A percentile compares a stretch with the other conserved stretches of the same genome.
These are phyloP conservation scores for Gracilaria domingensis DNA, from an alignment of 23 red algal species.

Conservation along the genomic window DNA sequence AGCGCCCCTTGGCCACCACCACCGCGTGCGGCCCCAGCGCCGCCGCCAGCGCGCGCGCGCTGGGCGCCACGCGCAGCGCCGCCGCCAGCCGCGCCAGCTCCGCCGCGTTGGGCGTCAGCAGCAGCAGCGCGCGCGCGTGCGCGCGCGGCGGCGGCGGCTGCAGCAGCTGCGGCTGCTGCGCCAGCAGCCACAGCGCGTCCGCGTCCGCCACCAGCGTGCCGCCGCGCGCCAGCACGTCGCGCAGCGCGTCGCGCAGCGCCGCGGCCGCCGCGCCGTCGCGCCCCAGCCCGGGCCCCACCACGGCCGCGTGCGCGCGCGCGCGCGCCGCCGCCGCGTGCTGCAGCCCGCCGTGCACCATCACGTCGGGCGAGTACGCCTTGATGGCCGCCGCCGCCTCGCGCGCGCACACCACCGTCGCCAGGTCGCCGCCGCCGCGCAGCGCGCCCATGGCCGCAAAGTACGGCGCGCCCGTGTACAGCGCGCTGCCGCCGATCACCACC, in stretches of 20 bases:
- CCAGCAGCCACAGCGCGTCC: slow-evolving; percentile 83
- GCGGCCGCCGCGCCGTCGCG: slow-evolving; percentile 36
- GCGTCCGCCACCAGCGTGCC: slow-evolving; percentile 80
- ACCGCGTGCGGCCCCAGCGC: neutral
- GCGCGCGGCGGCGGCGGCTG: neutral
- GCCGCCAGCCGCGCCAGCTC: slow-evolving; percentile 82
- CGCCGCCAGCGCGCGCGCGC: neutral
- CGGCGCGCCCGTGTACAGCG: slow-evolving; percentile 89
- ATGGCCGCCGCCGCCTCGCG: slow-evolving; percentile 65
- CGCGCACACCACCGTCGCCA: slow-evolving; percentile 73
- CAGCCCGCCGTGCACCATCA: slow-evolving; percentile 78
- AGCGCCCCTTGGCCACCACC: slow-evolving; percentile 76
- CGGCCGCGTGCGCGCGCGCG: slow-evolving; percentile 68
- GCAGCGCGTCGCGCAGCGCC: slow-evolving; percentile 19
- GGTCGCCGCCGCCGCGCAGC: slow-evolving; percentile 81
- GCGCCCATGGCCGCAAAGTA: slow-evolving; percentile 84
- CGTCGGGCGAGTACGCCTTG: slow-evolving; percentile 86
- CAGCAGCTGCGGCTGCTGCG: neutral
- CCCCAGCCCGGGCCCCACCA: slow-evolving; percentile 88
- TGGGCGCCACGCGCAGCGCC: neutral
- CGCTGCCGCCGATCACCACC: slow-evolving; percentile 81
- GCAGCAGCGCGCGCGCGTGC: slow-evolving; percentile 40
- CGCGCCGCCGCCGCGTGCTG: neutral
- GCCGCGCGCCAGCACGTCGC: neutral
- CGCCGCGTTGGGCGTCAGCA: slow-evolving; percentile 84